Evolutionary conservation across 2,329 filamentous ascomycete species (phyloP), one percentile per base, ranked within the genome.

Genomic region (Tothia fuscella): DNA sequence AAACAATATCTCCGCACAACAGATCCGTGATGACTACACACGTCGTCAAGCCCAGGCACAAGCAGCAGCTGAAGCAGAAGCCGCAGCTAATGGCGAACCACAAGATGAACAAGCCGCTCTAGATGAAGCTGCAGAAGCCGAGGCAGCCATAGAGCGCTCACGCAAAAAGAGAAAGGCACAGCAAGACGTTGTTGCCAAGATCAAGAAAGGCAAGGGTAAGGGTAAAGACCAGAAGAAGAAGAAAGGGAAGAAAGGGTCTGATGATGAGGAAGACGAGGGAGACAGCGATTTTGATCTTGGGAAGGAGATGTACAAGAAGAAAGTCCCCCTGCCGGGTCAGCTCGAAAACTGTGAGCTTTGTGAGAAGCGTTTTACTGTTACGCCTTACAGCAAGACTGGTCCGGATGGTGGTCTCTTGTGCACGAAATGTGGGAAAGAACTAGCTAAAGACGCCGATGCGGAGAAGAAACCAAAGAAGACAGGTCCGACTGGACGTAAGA

Each of bases 321-420:
- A 61, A 12, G 66, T 66, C 24, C 78, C 79, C 2, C 57, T 80
- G n/a, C 83, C 86, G 2, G 87, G 85, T 2, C 89, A 96, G 59
- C 75, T 89, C 54, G 86, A 83, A 48, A 88, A 94, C 50, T 96
- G 89, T 56, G 86, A 83, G 47, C 64, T 79, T 3, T 96, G 89
- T 58, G 71, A 73, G 32, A 93, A 91, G 58, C 78, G 87, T 28
- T 96, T 96, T 55, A 94, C 86, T 0, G 88, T 96, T 33, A 95
- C 89, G 0, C 74, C 85, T 1, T 95, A 95, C 63, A 87, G 82
- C 47, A 81, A 86, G 49, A 74, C 79, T 21, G 86, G 83, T 0
- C 82, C 84, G 1, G 70, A 81, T n/a, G 88, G 88, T 3, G 86
- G 86, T 13, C 67, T 96, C n/a, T 67, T 95, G 2, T 96, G 89